phyloP scores from a whole-genome alignment of 192 early-diverging fungal genomes.

The Coemansia guatemalensis region DNA sequence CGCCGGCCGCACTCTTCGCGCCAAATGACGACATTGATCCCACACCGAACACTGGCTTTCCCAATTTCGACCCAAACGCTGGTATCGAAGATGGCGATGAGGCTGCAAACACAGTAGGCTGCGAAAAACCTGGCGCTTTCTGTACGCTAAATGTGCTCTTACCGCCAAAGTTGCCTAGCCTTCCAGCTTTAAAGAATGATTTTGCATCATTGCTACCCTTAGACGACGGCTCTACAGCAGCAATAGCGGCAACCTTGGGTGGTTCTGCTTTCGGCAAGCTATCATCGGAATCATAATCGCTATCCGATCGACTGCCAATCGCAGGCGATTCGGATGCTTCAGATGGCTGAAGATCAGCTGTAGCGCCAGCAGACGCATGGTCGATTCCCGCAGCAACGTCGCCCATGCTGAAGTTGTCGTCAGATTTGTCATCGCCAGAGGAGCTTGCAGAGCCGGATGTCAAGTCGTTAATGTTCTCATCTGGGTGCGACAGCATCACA shows the following conservation, averaged over 20 bases:
- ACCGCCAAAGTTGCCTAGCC: slow-evolving; percentile 31
- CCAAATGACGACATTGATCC: slow-evolving; percentile 33
- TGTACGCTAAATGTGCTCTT: not conserved
- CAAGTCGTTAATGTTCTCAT: not conserved
- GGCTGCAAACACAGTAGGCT: slow-evolving; percentile 35
- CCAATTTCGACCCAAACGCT: slow-evolving; percentile 36
- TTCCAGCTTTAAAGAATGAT: slow-evolving; percentile 39
- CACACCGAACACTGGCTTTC: slow-evolving; percentile 44
- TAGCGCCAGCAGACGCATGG: slow-evolving; percentile 1
- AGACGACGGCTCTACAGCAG: not conserved
- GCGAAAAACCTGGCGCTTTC: not conserved
- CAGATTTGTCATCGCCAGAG: slow-evolving; percentile 1
- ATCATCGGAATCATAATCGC: slow-evolving; percentile 4
- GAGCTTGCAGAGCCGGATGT: too few relatives aligned
- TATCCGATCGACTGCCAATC: not conserved
- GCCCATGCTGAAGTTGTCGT: slow-evolving; percentile 7
- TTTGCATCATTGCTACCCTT: not conserved
- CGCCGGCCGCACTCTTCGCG: slow-evolving; percentile 1
- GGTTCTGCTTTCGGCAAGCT: not conserved
- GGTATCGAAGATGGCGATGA: slow-evolving; percentile 1
- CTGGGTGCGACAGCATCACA: slow-evolving; percentile 29
- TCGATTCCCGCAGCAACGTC: slow-evolving; percentile 19
- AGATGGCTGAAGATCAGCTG: not conserved
- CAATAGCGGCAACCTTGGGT: not conserved
- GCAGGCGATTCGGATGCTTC: not conserved